Base-by-base conservation (phyloP, 2,329 filamentous ascomycete genomes). In the Cladosporium halotolerans region DNA sequence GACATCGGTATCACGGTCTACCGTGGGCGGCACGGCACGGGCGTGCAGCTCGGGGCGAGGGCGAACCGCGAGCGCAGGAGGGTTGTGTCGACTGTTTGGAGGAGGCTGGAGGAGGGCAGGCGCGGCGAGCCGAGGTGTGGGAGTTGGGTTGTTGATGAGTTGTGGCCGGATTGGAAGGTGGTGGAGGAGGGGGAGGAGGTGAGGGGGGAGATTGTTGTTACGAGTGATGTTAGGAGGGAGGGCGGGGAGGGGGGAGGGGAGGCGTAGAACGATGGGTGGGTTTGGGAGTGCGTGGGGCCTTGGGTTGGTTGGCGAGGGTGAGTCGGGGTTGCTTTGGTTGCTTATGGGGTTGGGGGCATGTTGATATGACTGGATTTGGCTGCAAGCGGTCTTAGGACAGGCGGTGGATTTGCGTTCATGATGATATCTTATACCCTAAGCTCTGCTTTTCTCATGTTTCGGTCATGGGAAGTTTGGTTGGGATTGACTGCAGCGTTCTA, bases 1-100 rank as follows among this genome's bases (percentile, higher is more conserved):
- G 66, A 67, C 33, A 68, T 74, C n/a, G 62, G 61, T 7, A 65
- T 69, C 40, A 67, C 68, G 44, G 61, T 68, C 9, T 66, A 62
- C 60, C 60, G 67, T 9, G 68, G 68, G 1, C 53, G 58, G 44
- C 42, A 59, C 18, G 69, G 65, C 1, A 69, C 63, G 8, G 69
- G 67, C 1, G 62, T 70, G 13, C 58, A 61, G 33, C 43, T 72
- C 3, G 60, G 54, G 8, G 63, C 60, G 6, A 45, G 36, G 28
- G 41, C 45, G 31, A 50, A 51, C 1, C 55, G 58, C 40, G 54
- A 56, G 13, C 59, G 54, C 28, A 59, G 56, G 45, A 47, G 63
- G 19, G 55, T 61, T 4, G 62, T 65, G 13, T 60, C 59, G 19
- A 69, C 64, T 8, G 61, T 63, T 9, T 69, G 67, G 66, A 62